Percentiles rank a stretch among this genome's conserved stretches.
Evolutionary conservation across 768 basidiomycete species (phyloP).

Genomic region (Phlebiopsis gigantea): DNA sequence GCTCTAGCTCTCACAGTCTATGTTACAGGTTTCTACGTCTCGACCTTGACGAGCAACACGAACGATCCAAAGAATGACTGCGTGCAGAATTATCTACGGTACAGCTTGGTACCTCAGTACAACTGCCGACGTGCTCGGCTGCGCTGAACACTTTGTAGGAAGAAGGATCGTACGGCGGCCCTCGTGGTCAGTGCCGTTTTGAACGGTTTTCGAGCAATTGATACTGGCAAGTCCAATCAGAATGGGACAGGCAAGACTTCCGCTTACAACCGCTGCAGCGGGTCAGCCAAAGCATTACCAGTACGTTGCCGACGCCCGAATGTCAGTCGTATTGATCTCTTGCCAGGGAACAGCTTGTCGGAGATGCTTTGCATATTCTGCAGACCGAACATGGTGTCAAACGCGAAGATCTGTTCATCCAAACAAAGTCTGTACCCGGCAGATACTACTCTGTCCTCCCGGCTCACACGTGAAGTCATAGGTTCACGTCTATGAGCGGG

Average conservation of each 20-base stretch:
- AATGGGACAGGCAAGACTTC: too few relatives aligned
- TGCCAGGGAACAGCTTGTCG: slow-evolving; percentile 73
- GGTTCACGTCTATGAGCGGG: slow-evolving; percentile 69
- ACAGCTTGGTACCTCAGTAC: slow-evolving; percentile 9
- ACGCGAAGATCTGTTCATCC: slow-evolving; percentile 69
- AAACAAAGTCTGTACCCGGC: slow-evolving; percentile 58
- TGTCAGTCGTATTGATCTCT: background rate
- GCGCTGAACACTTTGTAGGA: slow-evolving; percentile 42
- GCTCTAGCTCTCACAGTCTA: background rate
- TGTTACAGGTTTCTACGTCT: background rate
- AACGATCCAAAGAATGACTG: slow-evolving; percentile 3
- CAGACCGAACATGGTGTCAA: slow-evolving; percentile 52
- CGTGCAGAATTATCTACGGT: slow-evolving; percentile 13
- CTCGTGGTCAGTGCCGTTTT: slow-evolving; percentile 70
- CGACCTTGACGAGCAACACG: background rate
- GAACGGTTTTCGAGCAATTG: slow-evolving; percentile 75
- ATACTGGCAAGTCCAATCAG: slow-evolving; percentile 56
- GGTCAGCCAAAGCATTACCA: slow-evolving; percentile 73
- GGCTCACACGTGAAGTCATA: slow-evolving; percentile 21
- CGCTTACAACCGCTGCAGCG: slow-evolving; percentile 32
- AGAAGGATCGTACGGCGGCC: slow-evolving; percentile 62
- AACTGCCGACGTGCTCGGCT: background rate
- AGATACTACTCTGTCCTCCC: background rate
- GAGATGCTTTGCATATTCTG: slow-evolving; percentile 59
- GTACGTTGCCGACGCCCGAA: slow-evolving; percentile 28